These are phyloP conservation scores for Podaxis pistillaris DNA, from an alignment of 768 basidiomycete species.

Conservation along the genomic window DNA sequence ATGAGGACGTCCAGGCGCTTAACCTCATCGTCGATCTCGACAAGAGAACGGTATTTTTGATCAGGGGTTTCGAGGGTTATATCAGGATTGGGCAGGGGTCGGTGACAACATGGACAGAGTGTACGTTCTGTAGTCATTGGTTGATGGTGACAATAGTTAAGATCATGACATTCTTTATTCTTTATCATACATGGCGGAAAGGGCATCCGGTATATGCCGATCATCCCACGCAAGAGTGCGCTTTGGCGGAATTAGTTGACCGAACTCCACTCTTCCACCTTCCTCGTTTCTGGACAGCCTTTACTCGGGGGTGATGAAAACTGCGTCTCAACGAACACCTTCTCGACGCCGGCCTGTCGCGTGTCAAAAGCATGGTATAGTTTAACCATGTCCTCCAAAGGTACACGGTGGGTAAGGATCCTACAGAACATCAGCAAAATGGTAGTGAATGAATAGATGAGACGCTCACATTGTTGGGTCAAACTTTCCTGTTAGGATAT, in stretches of 20 bases:
- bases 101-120: neutral
- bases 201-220: too few species aligned
- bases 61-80: neutral
- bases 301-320: conserved; percentile 42
- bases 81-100: neutral
- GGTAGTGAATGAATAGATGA: neutral
- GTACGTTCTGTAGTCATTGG: neutral
- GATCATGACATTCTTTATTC: too few species aligned
- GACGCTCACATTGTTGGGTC: conserved; percentile 55
- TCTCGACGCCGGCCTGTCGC: conserved; percentile 53
- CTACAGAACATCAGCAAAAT: conserved; percentile 21
- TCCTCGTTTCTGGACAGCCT: conserved; percentile 50
- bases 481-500: conserved; percentile 62
- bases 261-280: conserved; percentile 47
- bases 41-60: neutral
- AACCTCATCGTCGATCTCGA: neutral
- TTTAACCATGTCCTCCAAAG: conserved; percentile 63
- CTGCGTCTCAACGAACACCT: conserved; percentile 75
- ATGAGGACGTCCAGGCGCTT: neutral
- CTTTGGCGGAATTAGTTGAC: neutral
- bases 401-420: conserved; percentile 56
- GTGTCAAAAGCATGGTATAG: conserved; percentile 67
- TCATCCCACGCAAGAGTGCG: too few species aligned
- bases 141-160: neutral
- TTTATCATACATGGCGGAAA: too few species aligned